Evolutionary conservation across 2,329 filamentous ascomycete species (phyloP).

Genomic region (Fusarium torreyae): DNA sequence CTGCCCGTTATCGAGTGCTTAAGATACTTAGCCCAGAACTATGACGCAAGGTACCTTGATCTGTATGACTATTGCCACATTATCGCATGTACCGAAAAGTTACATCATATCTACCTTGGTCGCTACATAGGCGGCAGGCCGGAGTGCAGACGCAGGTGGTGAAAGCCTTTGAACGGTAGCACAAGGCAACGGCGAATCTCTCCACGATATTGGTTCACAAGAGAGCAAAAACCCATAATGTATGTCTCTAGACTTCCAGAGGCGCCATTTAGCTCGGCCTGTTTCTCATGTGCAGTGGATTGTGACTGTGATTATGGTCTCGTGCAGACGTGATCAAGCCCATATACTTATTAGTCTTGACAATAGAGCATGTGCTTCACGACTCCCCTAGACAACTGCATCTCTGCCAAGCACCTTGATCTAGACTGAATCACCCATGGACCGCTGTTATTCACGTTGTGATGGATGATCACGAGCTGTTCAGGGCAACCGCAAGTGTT

Average conservation of each 20-base stretch:
- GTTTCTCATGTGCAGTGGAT: conserved; percentile 19
- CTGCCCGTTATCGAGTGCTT: conserved; percentile 14
- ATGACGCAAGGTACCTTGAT: conserved; percentile 36
- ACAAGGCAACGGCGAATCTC: not conserved
- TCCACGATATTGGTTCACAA: not conserved
- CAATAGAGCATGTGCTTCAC: conserved; percentile 31
- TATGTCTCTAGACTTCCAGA: too few species aligned
- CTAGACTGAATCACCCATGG: conserved; percentile 19
- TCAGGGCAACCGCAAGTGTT: conserved; percentile 35
- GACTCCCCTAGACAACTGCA: conserved; percentile 38
- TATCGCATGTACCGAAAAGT: conserved; percentile 44
- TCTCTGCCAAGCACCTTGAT: conserved; percentile 8
- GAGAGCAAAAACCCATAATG: too few species aligned
- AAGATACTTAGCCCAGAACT: conserved; percentile 7
- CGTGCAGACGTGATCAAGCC: conserved; percentile 29
- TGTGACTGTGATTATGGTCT: conserved; percentile 41
- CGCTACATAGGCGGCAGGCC: too few species aligned
- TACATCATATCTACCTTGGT: conserved; percentile 35
- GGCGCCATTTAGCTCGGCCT: not conserved
- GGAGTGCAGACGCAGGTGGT: too few species aligned
- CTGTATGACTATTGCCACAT: not conserved
- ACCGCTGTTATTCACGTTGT: conserved; percentile 16
- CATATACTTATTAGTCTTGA: not conserved
- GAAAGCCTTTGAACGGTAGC: too few species aligned
- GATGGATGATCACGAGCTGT: conserved; percentile 24